A percentile compares a stretch with the other conserved stretches of the same genome.
These are phyloP conservation scores for Melastoma candidum DNA, from an alignment of 441 rosid genomes.

Conservation along the genomic window DNA sequence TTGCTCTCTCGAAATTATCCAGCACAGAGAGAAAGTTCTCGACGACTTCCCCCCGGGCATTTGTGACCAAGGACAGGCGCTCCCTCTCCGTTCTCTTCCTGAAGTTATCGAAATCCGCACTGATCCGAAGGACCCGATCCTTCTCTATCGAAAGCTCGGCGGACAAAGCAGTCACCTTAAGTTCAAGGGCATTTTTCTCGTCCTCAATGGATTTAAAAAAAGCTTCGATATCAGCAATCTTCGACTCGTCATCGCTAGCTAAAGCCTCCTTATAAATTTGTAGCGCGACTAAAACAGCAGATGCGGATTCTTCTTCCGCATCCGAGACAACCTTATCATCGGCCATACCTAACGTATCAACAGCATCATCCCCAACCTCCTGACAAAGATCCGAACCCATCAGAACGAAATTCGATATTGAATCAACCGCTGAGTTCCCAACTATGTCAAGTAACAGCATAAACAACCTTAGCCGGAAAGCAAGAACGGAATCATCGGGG, in stretches of 20 bases:
- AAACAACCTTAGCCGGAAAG: no score
- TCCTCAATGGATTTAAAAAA: slow-evolving; percentile 62
- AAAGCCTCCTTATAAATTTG: slow-evolving; percentile 63
- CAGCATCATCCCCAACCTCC: slow-evolving; percentile 50
- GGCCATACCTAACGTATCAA: slow-evolving; percentile 28
- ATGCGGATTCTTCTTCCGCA: slow-evolving; percentile 38
- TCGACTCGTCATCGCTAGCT: slow-evolving; percentile 47
- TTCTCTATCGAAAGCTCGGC: slow-evolving; percentile 52
- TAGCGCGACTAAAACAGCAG: slow-evolving; percentile 32
- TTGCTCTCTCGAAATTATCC: slow-evolving; percentile 96
- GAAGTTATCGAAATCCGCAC: slow-evolving; percentile 95
- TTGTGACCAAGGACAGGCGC: slow-evolving; percentile 63
- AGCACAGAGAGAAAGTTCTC: slow-evolving; percentile 69
- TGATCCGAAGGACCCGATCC: slow-evolving; percentile 69
- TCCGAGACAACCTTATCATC: slow-evolving; percentile 23
- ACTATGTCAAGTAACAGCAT: no score
- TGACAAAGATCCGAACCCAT: slow-evolving; percentile 29
- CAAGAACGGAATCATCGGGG: no score
- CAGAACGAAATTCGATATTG: neutral
- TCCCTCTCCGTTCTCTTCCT: slow-evolving; percentile 87
- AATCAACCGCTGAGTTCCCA: no score
- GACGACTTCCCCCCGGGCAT: slow-evolving; percentile 85
- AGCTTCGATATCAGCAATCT: slow-evolving; percentile 54
- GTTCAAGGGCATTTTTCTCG: slow-evolving; percentile 47
- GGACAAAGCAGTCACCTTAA: slow-evolving; percentile 42